phyloP scores from a whole-genome alignment of 2,329 filamentous ascomycete species.

The Penicillium sp. region DNA sequence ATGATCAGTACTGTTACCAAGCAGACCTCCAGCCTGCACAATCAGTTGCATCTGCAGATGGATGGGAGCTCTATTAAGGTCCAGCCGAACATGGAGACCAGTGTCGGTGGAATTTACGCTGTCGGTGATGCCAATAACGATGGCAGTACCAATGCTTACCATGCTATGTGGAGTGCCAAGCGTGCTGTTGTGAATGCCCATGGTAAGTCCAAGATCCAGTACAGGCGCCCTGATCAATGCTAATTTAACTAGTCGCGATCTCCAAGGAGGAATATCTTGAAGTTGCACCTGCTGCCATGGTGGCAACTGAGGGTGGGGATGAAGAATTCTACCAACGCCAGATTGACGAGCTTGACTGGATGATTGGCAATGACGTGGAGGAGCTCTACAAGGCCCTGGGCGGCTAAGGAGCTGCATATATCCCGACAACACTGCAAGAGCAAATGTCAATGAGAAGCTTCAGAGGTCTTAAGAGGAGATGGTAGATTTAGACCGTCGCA shows the following conservation, averaged over 20 bases:
- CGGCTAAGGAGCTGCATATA: not conserved
- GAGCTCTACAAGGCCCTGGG: constrained; percentile 4
- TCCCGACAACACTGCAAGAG: not conserved
- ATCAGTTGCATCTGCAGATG: constrained; percentile 9
- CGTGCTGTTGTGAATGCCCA: constrained; percentile 59
- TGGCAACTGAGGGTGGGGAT: constrained; percentile 3
- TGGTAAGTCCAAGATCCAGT: not conserved
- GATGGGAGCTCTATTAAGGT: constrained; percentile 8
- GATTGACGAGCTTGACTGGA: constrained; percentile 7
- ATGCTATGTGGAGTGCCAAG: constrained; percentile 63
- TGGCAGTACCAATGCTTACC: constrained; percentile 61
- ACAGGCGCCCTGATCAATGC: not conserved
- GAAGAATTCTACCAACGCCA: constrained; percentile 6
- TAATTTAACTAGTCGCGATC: constrained; percentile 2
- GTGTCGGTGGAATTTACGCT: constrained; percentile 57
- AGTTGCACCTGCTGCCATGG: not conserved
- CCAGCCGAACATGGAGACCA: constrained; percentile 46
- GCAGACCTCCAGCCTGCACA: constrained; percentile 6
- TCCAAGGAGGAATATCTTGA: constrained; percentile 14
- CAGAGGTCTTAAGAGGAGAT: too few relatives aligned
- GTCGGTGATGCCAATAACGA: constrained; percentile 63
- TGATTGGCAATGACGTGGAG: constrained; percentile 8
- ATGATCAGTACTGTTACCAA: constrained; percentile 3
- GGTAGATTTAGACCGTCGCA: too few relatives aligned
- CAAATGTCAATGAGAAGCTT: not conserved